phyloP scores from a whole-genome alignment of 192 early-diverging fungal species.

The Entomortierella chlamydospora region DNA sequence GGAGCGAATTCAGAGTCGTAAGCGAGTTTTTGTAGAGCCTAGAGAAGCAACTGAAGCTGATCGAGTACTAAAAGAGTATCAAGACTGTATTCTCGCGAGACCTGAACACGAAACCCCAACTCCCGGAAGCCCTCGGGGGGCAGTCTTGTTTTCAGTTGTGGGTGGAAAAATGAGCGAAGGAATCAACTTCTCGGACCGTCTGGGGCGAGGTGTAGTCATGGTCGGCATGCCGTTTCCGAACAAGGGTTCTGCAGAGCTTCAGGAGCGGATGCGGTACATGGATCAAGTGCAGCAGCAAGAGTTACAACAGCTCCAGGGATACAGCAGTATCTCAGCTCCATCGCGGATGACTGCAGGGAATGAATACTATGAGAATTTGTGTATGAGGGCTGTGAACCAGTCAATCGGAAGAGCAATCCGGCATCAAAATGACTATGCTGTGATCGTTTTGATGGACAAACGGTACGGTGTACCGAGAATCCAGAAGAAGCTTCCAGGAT shows the following conservation, averaged over 20 bases:
- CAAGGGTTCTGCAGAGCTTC: conserved; percentile 77
- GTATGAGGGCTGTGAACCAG: conserved; percentile 95
- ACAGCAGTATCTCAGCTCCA: neutral
- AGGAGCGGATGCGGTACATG: conserved; percentile 79
- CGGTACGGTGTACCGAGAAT: conserved; percentile 67
- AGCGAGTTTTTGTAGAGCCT: conserved; percentile 80
- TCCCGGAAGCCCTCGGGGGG: conserved; percentile 58
- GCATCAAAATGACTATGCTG: conserved; percentile 88
- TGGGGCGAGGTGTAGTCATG: conserved; percentile 90
- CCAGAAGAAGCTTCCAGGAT: conserved; percentile 75
- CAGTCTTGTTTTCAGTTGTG: conserved; percentile 88
- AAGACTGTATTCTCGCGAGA: conserved; percentile 53
- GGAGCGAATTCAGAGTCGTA: conserved; percentile 28
- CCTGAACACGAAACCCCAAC: conserved; percentile 24
- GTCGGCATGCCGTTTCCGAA: conserved; percentile 91
- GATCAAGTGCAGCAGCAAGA: conserved; percentile 52
- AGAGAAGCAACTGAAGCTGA: conserved; percentile 64
- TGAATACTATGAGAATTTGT: conserved; percentile 91
- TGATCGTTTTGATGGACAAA: conserved; percentile 85
- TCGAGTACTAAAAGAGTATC: conserved; percentile 70
- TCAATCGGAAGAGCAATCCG: conserved; percentile 87
- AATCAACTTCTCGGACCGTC: conserved; percentile 89
- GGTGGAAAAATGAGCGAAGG: conserved; percentile 94
- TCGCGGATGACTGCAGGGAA: conserved; percentile 54
- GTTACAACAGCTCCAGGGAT: neutral